Base-by-base conservation (phyloP, 805 yeast genomes). In the Myxozyma monticola region DNA sequence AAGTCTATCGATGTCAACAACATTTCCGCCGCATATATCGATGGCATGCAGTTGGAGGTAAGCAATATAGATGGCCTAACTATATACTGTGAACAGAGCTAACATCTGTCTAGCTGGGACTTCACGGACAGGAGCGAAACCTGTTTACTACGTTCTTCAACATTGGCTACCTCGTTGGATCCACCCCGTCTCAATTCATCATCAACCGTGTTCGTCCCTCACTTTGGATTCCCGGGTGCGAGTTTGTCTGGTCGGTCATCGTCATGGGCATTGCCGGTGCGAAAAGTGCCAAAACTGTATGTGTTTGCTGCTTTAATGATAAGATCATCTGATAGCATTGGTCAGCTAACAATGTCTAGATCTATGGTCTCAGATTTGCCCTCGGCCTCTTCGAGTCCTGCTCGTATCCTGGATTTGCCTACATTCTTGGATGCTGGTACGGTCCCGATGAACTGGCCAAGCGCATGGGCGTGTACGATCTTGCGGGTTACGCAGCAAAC, bases 41-140 rank as follows among this genome's bases (percentile, higher is more conserved):
- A 83, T n/a, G 84, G 85, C 24, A 73, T 83, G 78, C 67, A 76
- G 53, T 80, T 77, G 59, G 82, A 72, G 42, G 67, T 83, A 24
- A 31, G 47, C 26, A 4, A 14, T 29, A 29, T 10, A 10, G 9
- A 28, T 28, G 14, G 31, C 14, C 15, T 37, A 12, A 37, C n/a
- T n/a, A 12, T 37, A 22, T 37, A 7, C 14, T 17, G 8, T 37
- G n/a, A n/a, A n/a, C n/a, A n/a, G n/a, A n/a, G n/a, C 25, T 37
- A 14, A 12, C 36, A 28, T 71, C 49, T 12, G 42, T 64, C 18
- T 63, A 57, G 40, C 41, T 66, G 15, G 51, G 68, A 17, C 76
- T 83, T 75, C 59, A 70, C 42, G 85, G 85, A n/a, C 79, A 81
- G 60, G 84, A 83, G 60, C 71, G 78, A 49, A 77, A 79, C 60